These are phyloP conservation scores for Setomelanomma holmii DNA, from an alignment of 2,329 filamentous ascomycete genomes.

Conservation along the genomic window DNA sequence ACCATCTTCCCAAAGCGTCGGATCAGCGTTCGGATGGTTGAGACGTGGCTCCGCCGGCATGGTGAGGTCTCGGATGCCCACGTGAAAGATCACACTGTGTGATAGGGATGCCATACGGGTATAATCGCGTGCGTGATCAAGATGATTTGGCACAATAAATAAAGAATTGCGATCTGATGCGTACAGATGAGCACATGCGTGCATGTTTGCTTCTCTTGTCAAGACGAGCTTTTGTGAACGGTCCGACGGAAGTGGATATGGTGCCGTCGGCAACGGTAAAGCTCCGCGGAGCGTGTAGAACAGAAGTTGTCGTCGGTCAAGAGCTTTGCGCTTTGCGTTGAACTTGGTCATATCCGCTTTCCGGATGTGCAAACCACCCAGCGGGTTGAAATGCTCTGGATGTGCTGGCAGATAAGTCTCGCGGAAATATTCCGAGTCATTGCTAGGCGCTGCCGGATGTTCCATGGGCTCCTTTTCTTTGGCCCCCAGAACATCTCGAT, in stretches of 20 bases:
- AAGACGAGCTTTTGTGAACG: slow-evolving; percentile 1
- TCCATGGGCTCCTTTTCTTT: slow-evolving; percentile 42
- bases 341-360: slow-evolving; percentile 62
- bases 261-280: slow-evolving; percentile 36
- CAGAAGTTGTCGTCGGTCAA: slow-evolving; percentile 46
- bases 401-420: slow-evolving; percentile 39
- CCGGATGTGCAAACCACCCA: slow-evolving; percentile 56
- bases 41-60: slow-evolving; percentile 7
- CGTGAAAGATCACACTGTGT: slow-evolving; percentile 45
- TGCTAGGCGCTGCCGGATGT: slow-evolving; percentile 26
- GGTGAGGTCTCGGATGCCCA: slow-evolving; percentile 24
- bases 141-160: slow-evolving; percentile 59
- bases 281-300: slow-evolving; percentile 44
- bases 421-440: slow-evolving; percentile 33
- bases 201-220: slow-evolving; percentile 56
- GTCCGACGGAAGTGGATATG: slow-evolving; percentile 19
- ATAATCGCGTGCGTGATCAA: slow-evolving; percentile 30
- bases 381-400: slow-evolving; percentile 49
- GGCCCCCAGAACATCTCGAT: slow-evolving; percentile 40
- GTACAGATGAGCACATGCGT: slow-evolving; percentile 65
- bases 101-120: slow-evolving; percentile 41
- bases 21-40: slow-evolving; percentile 24
- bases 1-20: slow-evolving; percentile 32
- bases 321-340: slow-evolving; percentile 49
- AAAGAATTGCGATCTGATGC: slow-evolving; percentile 64